These are phyloP conservation scores for Grammothele lineata DNA, from an alignment of 768 basidiomycete genomes.

Conservation along the genomic window DNA sequence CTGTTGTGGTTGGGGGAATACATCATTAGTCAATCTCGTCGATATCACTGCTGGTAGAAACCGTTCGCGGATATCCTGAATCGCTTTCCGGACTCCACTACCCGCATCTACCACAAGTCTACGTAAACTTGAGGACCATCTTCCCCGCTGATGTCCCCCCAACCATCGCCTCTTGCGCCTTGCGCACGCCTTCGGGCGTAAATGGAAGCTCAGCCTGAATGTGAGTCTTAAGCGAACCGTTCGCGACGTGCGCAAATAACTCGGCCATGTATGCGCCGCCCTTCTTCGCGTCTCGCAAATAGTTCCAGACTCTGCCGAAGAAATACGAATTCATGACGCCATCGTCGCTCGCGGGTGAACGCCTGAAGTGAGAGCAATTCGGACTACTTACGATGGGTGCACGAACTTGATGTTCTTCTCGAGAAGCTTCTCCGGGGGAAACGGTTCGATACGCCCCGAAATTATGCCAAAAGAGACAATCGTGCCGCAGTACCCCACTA, in stretches of 20 bases:
- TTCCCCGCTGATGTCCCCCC: constrained; percentile 81
- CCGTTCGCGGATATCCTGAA: no score
- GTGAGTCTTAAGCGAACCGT: constrained; percentile 59
- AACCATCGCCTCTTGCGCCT: constrained; percentile 75
- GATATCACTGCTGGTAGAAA: no score
- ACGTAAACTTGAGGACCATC: constrained; percentile 79
- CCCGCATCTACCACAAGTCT: no score
- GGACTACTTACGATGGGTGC: constrained; percentile 55
- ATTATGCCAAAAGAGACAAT: constrained; percentile 91
- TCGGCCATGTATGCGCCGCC: constrained; percentile 57
- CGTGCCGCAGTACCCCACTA: constrained; percentile 83
- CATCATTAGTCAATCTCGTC: no score
- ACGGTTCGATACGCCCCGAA: constrained; percentile 76
- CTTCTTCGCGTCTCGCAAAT: constrained; percentile 72
- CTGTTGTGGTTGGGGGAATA: no score
- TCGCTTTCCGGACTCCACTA: no score
- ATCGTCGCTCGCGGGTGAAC: no score
- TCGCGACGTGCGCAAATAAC: constrained; percentile 56
- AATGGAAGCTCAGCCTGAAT: constrained; percentile 84
- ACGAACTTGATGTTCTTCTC: constrained; percentile 80
- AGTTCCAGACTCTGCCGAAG: constrained; percentile 58
- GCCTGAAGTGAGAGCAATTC: no score
- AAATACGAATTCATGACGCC: neutral
- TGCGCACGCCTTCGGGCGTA: constrained; percentile 69
- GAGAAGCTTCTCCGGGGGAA: constrained; percentile 66